A percentile compares a stretch with the other conserved stretches of the same genome.
phyloP scores from a whole-genome alignment of 2,329 filamentous ascomycete species.

The Exophiala alcalophila region DNA sequence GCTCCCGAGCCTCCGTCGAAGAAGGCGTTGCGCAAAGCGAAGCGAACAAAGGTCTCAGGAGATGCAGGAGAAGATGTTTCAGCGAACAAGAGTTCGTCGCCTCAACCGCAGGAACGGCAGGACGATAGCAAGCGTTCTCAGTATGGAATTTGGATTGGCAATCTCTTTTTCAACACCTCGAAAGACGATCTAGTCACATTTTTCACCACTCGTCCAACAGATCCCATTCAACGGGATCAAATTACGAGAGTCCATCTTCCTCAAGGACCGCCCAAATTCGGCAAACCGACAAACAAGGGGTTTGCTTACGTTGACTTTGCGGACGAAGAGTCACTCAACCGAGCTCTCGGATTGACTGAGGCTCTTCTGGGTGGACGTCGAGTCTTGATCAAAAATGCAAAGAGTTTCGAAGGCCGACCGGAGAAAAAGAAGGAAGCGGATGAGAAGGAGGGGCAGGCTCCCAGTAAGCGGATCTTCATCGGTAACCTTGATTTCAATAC shows the following conservation, averaged over 20 bases:
- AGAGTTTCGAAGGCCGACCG: conserved; percentile 85
- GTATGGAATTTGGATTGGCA: conserved; percentile 93
- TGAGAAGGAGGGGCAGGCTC: conserved; percentile 54
- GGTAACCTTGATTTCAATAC: conserved; percentile 83
- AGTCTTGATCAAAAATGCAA: conserved; percentile 89
- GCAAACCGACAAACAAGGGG: conserved; percentile 72
- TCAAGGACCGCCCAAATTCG: conserved; percentile 51
- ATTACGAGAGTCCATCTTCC: conserved; percentile 87
- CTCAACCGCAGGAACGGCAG: conserved; percentile 36
- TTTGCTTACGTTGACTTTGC: conserved; percentile 96
- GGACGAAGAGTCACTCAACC: conserved; percentile 63
- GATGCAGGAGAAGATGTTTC: no score
- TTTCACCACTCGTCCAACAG: conserved; percentile 46
- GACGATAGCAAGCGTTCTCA: conserved; percentile 59
- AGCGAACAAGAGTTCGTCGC: conserved; percentile 29
- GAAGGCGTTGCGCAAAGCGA: conserved; percentile 82
- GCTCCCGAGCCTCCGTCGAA: conserved; percentile 95
- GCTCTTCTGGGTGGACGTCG: conserved; percentile 71
- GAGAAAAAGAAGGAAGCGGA: conserved; percentile 49
- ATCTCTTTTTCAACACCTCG: conserved; percentile 79
- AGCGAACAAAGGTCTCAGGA: conserved; percentile 59
- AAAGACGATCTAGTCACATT: conserved; percentile 73
- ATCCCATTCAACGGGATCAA: conserved; percentile 55
- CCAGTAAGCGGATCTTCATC: conserved; percentile 79
- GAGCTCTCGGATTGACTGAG: conserved; percentile 85